Percentiles rank a stretch among this genome's conserved stretches.
Evolutionary conservation across 805 yeast genomes (phyloP).

Genomic region (Cyberlindnera maritima): DNA sequence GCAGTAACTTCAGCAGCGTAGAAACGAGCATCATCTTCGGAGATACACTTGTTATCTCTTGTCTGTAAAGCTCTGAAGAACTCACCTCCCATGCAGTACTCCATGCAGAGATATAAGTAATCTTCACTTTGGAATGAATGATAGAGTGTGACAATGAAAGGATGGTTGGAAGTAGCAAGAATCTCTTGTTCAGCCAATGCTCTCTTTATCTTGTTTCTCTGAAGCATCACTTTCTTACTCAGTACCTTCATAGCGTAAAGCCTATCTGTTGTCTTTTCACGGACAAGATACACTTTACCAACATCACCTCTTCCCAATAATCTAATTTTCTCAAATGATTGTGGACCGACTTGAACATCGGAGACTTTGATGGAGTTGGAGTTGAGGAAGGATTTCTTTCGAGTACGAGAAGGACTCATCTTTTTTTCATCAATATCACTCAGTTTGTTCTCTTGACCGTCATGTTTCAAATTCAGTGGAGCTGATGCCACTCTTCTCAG

Average conservation of each 20-base stretch:
- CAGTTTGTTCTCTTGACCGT: conserved; percentile 17
- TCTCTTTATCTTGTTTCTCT: conserved; percentile 90
- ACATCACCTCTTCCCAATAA: conserved; percentile 97
- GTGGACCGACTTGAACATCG: conserved; percentile 82
- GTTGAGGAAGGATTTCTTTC: conserved; percentile 51
- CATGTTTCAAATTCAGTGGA: conserved; percentile 54
- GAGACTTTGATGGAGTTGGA: conserved; percentile 67
- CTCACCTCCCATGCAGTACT: conserved; percentile 99
- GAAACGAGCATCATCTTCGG: conserved; percentile 86
- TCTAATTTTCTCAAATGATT: conserved; percentile 83
- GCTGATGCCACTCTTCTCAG: conserved; percentile 70
- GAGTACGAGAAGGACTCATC: conserved; percentile 28
- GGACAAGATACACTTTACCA: conserved; percentile 91
- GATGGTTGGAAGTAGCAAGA: conserved; percentile 91
- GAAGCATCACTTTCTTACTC: conserved; percentile 89
- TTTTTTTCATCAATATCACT: conserved; percentile 17
- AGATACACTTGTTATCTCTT: conserved; percentile 76
- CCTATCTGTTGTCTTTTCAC: conserved; percentile 71
- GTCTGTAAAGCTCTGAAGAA: conserved; percentile 95
- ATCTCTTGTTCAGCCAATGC: conserved; percentile 97
- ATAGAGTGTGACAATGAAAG: conserved; percentile 92
- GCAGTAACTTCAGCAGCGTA: conserved; percentile 98
- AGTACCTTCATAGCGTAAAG: conserved; percentile 92
- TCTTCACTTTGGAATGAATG: conserved; percentile 97
- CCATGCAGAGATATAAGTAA: conserved; percentile 91